A percentile compares a stretch with the other conserved stretches of the same genome.
These are phyloP conservation scores for Suhomyces wounanorum DNA, from an alignment of 1,139 yeast genomes.

Conservation along the genomic window DNA sequence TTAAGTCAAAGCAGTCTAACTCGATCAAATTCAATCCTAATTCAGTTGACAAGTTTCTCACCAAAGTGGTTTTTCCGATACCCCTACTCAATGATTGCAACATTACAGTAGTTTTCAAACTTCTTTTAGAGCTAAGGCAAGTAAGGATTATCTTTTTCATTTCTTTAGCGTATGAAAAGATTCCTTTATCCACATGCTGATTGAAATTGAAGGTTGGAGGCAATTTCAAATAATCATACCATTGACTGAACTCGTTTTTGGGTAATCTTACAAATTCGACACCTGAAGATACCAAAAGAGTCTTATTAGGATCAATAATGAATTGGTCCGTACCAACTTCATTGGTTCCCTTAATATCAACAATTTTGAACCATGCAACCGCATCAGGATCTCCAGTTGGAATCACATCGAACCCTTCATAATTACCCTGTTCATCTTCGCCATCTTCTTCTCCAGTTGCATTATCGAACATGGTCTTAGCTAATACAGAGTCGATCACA, in stretches of 20 bases:
- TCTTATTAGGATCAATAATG: conserved; percentile 62
- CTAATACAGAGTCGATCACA: conserved; percentile 69
- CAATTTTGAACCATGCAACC: conserved; percentile 82
- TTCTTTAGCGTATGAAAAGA: conserved; percentile 54
- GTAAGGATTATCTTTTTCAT: conserved; percentile 54
- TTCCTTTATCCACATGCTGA: conserved; percentile 15
- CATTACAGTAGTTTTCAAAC: conserved; percentile 63
- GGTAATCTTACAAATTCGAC: conserved; percentile 45
- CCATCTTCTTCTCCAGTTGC: conserved; percentile 31
- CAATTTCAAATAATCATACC: conserved; percentile 44
- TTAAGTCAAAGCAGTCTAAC: conserved; percentile 66
- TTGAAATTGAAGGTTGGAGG: conserved; percentile 44
- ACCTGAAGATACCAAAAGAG: conserved; percentile 72
- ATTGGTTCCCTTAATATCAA: conserved; percentile 38
- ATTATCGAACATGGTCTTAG: conserved; percentile 57
- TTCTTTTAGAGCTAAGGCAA: conserved; percentile 36
- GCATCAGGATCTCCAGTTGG: conserved; percentile 70
- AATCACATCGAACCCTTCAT: conserved; percentile 36
- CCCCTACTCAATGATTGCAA: conserved; percentile 72
- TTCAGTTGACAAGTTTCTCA: conserved; percentile 54
- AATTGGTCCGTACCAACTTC: conserved; percentile 45
- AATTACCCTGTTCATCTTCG: conserved; percentile 21
- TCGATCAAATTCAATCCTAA: conserved; percentile 71
- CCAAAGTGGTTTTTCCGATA: conserved; percentile 73
- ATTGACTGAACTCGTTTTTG: conserved; percentile 35